Percentiles rank a stretch among this genome's conserved stretches.
These are phyloP conservation scores for Cyclocybe cylindracea DNA, from an alignment of 768 basidiomycete species.

Conservation along the genomic window DNA sequence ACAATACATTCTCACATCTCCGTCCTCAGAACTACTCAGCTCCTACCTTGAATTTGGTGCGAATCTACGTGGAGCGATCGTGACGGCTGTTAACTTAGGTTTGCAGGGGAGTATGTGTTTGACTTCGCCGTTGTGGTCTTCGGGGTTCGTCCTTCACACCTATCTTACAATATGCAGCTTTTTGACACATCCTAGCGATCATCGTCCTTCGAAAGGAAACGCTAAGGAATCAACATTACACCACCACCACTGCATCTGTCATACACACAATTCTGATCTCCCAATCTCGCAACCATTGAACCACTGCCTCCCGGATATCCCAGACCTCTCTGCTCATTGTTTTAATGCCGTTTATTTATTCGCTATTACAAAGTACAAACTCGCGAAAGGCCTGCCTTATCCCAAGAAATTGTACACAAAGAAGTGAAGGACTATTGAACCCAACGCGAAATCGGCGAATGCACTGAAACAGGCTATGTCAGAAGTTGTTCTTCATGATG, in stretches of 20 bases:
- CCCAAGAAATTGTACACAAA: constrained; percentile 99
- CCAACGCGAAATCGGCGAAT: constrained; percentile 94
- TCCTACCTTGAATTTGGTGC: constrained; percentile 81
- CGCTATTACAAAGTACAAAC: constrained; percentile 7
- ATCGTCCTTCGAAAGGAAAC: constrained; percentile 68
- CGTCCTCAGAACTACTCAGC: constrained; percentile 58
- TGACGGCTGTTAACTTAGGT: constrained; percentile 1
- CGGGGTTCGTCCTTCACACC: constrained; percentile 55
- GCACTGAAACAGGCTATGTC: constrained; percentile 55
- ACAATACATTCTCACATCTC: neutral
- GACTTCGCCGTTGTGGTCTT: constrained; percentile 86
- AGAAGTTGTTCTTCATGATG: neutral
- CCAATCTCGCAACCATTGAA: neutral
- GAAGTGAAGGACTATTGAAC: constrained; percentile 96
- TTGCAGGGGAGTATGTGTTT: constrained; percentile 77
- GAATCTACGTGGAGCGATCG: constrained; percentile 13
- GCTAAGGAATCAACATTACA: constrained; percentile 14
- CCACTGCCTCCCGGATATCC: neutral
- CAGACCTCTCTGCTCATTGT: neutral
- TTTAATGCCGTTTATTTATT: neutral
- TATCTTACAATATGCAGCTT: constrained; percentile 1
- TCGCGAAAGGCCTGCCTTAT: constrained; percentile 35
- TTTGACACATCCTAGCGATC: constrained; percentile 53
- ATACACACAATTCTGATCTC: neutral
- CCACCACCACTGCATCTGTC: too few species aligned